Evolutionary conservation across 2,329 filamentous ascomycete genomes (phyloP).

Genomic region (Trichoderma afroharzianum): DNA sequence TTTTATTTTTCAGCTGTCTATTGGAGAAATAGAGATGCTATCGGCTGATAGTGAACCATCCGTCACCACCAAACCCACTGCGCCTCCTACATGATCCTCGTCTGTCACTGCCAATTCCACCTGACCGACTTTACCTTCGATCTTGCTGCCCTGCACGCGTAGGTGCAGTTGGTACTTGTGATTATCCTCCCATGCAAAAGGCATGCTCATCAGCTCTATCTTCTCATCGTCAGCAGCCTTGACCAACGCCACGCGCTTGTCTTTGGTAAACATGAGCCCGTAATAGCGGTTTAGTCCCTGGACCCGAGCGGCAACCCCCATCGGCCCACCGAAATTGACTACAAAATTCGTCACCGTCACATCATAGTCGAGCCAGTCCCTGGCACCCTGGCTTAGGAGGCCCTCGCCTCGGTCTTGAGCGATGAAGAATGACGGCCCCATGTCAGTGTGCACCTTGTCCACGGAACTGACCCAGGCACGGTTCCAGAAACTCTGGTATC

Average conservation of each 20-base stretch:
- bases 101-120: neutral
- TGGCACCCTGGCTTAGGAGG: constrained; percentile 31
- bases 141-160: neutral
- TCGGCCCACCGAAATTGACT: constrained; percentile 24
- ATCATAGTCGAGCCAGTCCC: constrained; percentile 31
- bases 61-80: neutral
- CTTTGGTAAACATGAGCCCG: constrained; percentile 23
- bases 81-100: neutral
- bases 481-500: constrained; percentile 8
- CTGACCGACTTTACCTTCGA: neutral
- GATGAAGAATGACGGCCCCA: neutral
- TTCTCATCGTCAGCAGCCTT: constrained; percentile 14
- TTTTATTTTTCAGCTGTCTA: neutral
- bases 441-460: neutral
- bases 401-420: constrained; percentile 23
- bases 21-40: neutral
- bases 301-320: constrained; percentile 26
- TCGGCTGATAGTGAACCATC: neutral
- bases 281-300: constrained; percentile 32
- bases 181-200: constrained; percentile 12
- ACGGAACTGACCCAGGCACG: constrained; percentile 11
- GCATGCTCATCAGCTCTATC: neutral
- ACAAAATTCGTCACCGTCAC: constrained; percentile 22
- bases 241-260: constrained; percentile 17
- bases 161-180: neutral